Base-by-base conservation (phyloP, 352 stramenopile genomes). In the Pythium myriotylum region DNA sequence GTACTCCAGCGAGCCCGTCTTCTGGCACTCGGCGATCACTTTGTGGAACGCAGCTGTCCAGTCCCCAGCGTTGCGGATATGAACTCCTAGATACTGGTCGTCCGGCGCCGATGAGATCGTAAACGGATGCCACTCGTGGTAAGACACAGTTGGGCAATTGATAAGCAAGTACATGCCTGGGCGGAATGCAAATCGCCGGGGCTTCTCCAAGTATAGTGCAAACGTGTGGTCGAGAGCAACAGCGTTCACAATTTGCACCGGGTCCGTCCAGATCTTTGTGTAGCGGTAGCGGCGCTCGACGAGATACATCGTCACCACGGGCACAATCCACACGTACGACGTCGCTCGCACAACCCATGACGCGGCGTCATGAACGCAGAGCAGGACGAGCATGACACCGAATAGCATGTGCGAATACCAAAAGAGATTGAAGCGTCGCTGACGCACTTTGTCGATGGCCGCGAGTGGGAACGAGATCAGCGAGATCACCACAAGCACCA, bases 51-150 rank as follows among this genome's bases (percentile, higher is more conserved):
- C 47, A 3, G 42, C 14, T 1, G 72, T 77, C 72, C 72, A 79
- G 54, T 77, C 69, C 8, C 72, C 73, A 10, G 56, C 43, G n/a
- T 62, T 51, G n/a, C 59, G 59, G 24, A 84, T 70, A 49, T 79
- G 66, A 29, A 84, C 20, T 4, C 26, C 62, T 17, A 76, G 17
- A 41, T 72, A 74, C 33, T 75, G 51, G 35, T 86, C 71, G 10
- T 53, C 33, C 3, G 88, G 88, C 0, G 84, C 86, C 2, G 81
- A 92, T 16, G 86, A 93, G 54, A 97, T 83, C 26, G 82, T 95
- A 62, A 96, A 97, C 33, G 89, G 88, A 71, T 96, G 89, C 85
- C 88, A 96, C 74, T 96, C 79, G 35, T 71, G 41, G n/a, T 51
- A 13, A 9, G 69, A 79, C 49, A 91, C 63, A 7, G 46, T 22